A percentile compares a stretch with the other conserved stretches of the same genome.
Evolutionary conservation across 257 asterid species (phyloP).

Genomic region (Nicotiana sylvestris): DNA sequence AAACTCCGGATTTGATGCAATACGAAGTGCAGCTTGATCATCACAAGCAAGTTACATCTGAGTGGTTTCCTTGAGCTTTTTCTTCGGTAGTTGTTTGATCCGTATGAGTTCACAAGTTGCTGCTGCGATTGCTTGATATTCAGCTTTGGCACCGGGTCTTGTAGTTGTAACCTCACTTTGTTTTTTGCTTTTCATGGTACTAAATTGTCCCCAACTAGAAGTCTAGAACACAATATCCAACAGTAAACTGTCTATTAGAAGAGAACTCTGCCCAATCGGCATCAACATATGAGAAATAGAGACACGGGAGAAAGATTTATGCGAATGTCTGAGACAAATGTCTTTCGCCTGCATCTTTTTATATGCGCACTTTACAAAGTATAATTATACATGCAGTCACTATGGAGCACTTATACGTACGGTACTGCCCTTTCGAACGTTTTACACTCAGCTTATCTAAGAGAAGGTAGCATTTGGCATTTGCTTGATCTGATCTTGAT

Average conservation of each 20-base stretch:
- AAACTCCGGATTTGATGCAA: not conserved
- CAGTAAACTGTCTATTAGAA: not conserved
- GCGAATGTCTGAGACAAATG: not conserved
- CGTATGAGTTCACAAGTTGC: not conserved
- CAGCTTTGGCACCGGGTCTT: not conserved
- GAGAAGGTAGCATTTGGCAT: not conserved
- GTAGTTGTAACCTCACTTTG: not conserved
- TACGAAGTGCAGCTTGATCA: not conserved
- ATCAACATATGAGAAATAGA: not conserved
- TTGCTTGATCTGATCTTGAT: conserved; percentile 3
- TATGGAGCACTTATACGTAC: not conserved
- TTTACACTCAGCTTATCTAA: not conserved
- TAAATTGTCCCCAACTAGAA: not conserved
- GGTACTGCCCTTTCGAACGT: not conserved
- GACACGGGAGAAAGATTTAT: not conserved
- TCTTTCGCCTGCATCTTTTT: not conserved
- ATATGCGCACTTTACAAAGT: conserved; percentile 2
- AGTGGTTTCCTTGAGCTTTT: not conserved
- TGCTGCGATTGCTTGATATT: not conserved
- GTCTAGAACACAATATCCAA: not conserved
- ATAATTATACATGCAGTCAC: not conserved
- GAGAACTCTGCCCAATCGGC: not conserved
- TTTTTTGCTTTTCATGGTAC: not conserved
- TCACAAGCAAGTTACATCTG: not conserved
- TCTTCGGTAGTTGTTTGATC: not conserved